Evolutionary conservation across 2,329 filamentous ascomycete species (phyloP), one percentile per base, ranked within the genome.

Genomic region (Aureobasidium sp.): DNA sequence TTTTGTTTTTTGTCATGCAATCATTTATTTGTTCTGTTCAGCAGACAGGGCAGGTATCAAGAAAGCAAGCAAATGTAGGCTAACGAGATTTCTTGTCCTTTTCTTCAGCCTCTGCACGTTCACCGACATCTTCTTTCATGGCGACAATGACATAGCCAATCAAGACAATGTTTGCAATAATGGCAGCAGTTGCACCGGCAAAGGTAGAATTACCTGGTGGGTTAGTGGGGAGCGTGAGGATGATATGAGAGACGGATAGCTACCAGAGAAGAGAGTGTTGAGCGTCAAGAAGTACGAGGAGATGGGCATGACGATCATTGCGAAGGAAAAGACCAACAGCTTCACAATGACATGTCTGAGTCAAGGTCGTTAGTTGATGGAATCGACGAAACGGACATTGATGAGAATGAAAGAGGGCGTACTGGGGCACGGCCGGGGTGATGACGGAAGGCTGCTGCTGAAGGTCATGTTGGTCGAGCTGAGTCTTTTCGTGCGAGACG

Each of bases 131-230:
- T 68, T 98, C 93, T 57, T 79, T 83, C 79, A 95, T 90, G 3
- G 93, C 93, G 17, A 95, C 88, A 54, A 96, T 73, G 38, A 97
- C 81, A 69, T 97, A 98, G n/a, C 79, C 83, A 54, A 97, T 79
- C 47, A 98, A 74, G 3, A 98, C 89, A 1, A 94, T 79, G 62
- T 98, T 98, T 11, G 93, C 93, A 68, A 94, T 83, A 47, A 97
- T 72, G 17, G 93, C 93, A 1, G 93, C 93, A 29, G 86, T 74
- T 0, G 82, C 90, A 12, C 90, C 93, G 3, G 90, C 89, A 62
- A 83, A 91, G 1, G 90, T 95, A 12, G 89, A 80, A 70, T 95
- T 95, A 60, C 90, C 91, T 95, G 54, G 42, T 19, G 30, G 12
- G 17, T 42, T 29, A 48, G 25, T n/a, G 21, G 22, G 27, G 14